Evolutionary conservation across 192 early-diverging fungal genomes (phyloP).

Genomic region (Coemansia aciculifera): DNA sequence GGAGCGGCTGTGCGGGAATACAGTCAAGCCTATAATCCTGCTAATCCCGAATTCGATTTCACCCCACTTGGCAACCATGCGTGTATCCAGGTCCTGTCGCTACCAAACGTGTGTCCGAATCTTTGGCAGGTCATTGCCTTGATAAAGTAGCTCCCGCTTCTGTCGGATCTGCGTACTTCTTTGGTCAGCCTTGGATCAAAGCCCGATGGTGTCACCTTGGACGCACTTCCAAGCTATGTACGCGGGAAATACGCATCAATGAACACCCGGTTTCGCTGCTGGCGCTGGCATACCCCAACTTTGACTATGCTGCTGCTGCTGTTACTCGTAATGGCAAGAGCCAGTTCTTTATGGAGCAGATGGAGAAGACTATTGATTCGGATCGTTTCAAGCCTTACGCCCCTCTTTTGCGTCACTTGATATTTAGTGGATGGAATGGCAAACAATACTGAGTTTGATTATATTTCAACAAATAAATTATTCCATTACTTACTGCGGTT

Average conservation of each 20-base stretch:
- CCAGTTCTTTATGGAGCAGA: not conserved
- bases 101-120: not conserved
- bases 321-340: too few species aligned
- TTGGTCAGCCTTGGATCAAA: too few species aligned
- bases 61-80: not conserved
- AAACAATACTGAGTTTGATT: too few species aligned
- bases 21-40: too few species aligned
- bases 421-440: not conserved
- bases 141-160: not conserved
- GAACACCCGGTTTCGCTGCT: not conserved
- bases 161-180: not conserved
- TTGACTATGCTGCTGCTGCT: too few species aligned
- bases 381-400: not conserved
- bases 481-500: too few species aligned
- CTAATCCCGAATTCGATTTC: too few species aligned
- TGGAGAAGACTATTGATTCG: not conserved
- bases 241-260: too few species aligned
- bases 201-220: too few species aligned
- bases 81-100: not conserved
- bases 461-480: too few species aligned
- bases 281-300: not conserved
- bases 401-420: not conserved
- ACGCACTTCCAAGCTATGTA: too few species aligned
- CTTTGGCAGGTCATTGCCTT: not conserved
- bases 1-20: too few species aligned